phyloP scores from a whole-genome alignment of 75 land plant genomes.

The Selaginella tamariscina region DNA sequence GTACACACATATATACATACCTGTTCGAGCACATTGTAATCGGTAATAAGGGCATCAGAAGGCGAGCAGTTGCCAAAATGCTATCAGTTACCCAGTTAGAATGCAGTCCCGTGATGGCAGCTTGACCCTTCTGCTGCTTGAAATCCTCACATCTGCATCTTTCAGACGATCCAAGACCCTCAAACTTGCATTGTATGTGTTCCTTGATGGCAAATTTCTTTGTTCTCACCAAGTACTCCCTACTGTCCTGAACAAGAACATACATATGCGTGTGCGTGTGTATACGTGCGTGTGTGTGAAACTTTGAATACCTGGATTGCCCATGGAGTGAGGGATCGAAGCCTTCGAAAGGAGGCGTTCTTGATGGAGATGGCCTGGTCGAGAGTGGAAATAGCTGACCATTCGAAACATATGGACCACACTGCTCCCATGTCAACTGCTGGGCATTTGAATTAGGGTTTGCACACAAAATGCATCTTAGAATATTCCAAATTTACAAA shows the following conservation, averaged over 20 bases:
- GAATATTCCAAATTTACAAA: not conserved
- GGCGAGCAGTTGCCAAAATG: constrained; percentile 19
- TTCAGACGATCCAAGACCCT: not conserved
- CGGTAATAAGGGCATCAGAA: constrained; percentile 5
- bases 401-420: not conserved
- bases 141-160: constrained; percentile 17
- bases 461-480: no score
- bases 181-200: constrained; percentile 14
- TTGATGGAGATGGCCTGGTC: not conserved
- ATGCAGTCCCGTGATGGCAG: constrained; percentile 16
- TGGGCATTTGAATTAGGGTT: not conserved
- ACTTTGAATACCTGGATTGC: not conserved
- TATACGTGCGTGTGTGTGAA: no score
- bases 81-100: constrained; percentile 13
- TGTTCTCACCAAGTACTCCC: not conserved
- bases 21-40: constrained; percentile 7
- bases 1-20: no score
- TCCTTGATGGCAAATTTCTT: constrained; percentile 15
- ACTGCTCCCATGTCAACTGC: not conserved
- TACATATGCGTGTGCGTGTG: not conserved
- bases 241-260: not conserved
- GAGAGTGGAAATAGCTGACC: not conserved
- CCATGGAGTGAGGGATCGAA: not conserved
- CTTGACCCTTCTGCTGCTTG: constrained; percentile 13
- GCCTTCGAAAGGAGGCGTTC: not conserved